phyloP scores from a whole-genome alignment of 2,329 filamentous ascomycete genomes.

The Cladosporium sp. region DNA sequence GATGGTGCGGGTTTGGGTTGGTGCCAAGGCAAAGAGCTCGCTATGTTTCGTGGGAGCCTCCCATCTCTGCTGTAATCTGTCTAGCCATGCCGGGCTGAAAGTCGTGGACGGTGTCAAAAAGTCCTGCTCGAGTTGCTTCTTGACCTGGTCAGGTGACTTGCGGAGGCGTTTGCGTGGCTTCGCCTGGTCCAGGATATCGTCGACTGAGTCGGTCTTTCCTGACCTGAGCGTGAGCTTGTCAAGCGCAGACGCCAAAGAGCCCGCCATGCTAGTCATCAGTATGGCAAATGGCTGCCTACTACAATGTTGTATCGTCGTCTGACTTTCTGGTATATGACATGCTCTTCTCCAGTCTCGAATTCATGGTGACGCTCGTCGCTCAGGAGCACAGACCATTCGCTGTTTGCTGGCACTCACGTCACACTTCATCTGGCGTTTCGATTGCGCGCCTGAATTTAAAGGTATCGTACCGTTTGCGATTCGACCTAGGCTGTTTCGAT shows the following conservation, averaged over 20 bases:
- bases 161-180: conserved; percentile 54
- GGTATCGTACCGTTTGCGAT: not conserved
- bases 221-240: conserved; percentile 51
- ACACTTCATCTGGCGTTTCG: not conserved
- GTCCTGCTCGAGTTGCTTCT: conserved; percentile 69
- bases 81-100: conserved; percentile 85
- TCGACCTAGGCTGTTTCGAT: not conserved
- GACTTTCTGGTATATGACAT: not conserved
- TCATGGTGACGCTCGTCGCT: conserved; percentile 5
- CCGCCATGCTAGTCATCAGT: conserved; percentile 22
- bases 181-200: conserved; percentile 58
- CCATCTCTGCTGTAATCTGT: conserved; percentile 87
- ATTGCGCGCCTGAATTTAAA: not conserved
- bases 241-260: conserved; percentile 50
- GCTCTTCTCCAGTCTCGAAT: conserved; percentile 2
- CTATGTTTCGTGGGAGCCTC: conserved; percentile 76
- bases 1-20: conserved; percentile 91
- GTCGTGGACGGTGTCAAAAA: conserved; percentile 76
- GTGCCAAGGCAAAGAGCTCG: conserved; percentile 82
- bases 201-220: conserved; percentile 44
- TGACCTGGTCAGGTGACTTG: conserved; percentile 62
- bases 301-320: not conserved
- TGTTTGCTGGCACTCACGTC: not conserved
- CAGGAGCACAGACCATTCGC: not conserved
- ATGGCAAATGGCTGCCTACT: not conserved